phyloP scores from a whole-genome alignment of 768 basidiomycete species.

The Nidularia sp. region DNA sequence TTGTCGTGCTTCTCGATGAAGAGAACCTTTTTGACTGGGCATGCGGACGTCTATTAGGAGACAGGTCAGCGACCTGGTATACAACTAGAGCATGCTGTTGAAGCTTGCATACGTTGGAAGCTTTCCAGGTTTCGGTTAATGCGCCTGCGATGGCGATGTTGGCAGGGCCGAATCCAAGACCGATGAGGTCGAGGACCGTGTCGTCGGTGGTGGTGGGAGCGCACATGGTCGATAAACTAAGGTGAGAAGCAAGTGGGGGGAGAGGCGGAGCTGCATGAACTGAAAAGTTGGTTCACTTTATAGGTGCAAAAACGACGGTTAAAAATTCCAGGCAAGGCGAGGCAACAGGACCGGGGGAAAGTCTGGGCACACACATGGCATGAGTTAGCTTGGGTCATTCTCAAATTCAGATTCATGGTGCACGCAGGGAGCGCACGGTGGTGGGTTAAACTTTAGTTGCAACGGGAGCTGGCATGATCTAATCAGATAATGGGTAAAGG shows the following conservation, averaged over 20 bases:
- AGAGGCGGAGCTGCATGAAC: slow-evolving; percentile 1
- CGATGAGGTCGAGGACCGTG: slow-evolving; percentile 38
- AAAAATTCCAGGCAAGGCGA: background rate
- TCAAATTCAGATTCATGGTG: background rate
- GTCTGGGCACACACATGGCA: background rate
- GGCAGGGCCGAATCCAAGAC: slow-evolving; percentile 50
- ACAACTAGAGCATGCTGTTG: background rate
- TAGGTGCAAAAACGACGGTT: background rate
- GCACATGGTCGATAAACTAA: slow-evolving; percentile 9
- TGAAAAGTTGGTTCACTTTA: background rate
- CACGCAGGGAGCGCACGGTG: background rate
- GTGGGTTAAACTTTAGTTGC: background rate
- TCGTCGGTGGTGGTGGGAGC: slow-evolving; percentile 9
- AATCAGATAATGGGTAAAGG: slow-evolving; percentile 20
- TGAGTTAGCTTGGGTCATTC: background rate
- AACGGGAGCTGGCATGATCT: slow-evolving; percentile 12
- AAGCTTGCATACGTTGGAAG: background rate
- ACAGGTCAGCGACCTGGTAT: background rate
- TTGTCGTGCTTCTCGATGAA: slow-evolving; percentile 45
- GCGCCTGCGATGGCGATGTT: slow-evolving; percentile 49
- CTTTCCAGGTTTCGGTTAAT: slow-evolving; percentile 38
- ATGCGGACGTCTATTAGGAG: background rate
- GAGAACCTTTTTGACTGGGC: slow-evolving; percentile 23
- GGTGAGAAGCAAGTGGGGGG: background rate
- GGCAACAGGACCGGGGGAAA: background rate